These are phyloP conservation scores for Rhizoclosmatium globosum DNA, from an alignment of 192 early-diverging fungal species.

Conservation along the genomic window DNA sequence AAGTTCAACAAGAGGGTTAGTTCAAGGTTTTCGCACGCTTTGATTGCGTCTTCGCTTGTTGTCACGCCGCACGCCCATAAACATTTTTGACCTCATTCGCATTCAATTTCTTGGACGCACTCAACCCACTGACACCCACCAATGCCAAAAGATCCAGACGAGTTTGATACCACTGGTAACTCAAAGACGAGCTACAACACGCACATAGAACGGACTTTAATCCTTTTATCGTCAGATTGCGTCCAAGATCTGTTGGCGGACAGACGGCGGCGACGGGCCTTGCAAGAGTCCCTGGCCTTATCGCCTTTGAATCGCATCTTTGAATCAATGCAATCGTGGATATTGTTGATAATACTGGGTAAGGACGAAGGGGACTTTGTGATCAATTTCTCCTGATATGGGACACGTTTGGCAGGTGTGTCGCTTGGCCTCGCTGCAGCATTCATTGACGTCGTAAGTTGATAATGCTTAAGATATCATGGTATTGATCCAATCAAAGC, in stretches of 20 bases:
- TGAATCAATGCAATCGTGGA: slow-evolving; percentile 86
- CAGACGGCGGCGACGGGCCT: slow-evolving; percentile 37
- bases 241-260: slow-evolving; percentile 49
- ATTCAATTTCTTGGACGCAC: too few relatives aligned
- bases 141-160: slow-evolving; percentile 26
- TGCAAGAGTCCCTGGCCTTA: not conserved
- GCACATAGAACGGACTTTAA: not conserved
- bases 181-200: not conserved
- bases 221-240: slow-evolving; percentile 38
- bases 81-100: too few relatives aligned
- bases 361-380: not conserved
- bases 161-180: slow-evolving; percentile 46
- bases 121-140: not conserved
- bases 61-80: too few relatives aligned
- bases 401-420: slow-evolving; percentile 35
- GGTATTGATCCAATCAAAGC: not conserved
- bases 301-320: slow-evolving; percentile 24
- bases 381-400: not conserved
- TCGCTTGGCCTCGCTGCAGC: slow-evolving; percentile 84
- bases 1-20: too few relatives aligned
- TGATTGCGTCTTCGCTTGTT: too few relatives aligned
- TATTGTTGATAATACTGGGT: slow-evolving; percentile 83
- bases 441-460: slow-evolving; percentile 79
- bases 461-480: slow-evolving; percentile 3
- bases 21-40: too few relatives aligned